Percentiles rank a stretch among this genome's conserved stretches.
Evolutionary conservation across 2,329 filamentous ascomycete species (phyloP).

Genomic region (Rugonectria rugulosa): DNA sequence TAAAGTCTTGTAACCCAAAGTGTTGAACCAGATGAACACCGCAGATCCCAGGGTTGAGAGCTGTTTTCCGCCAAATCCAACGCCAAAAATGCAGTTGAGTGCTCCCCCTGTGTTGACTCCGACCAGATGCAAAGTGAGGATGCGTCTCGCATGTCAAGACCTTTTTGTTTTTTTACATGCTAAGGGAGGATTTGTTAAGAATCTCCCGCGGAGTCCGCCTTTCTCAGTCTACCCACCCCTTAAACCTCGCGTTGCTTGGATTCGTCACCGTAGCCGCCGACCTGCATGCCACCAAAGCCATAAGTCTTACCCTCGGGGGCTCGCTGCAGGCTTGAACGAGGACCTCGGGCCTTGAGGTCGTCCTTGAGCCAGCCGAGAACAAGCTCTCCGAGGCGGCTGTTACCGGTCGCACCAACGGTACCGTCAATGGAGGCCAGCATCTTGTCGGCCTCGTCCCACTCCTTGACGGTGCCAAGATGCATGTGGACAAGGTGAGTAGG

Average conservation of each 20-base stretch:
- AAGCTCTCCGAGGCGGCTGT: slow-evolving; percentile 85
- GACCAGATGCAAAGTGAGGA: slow-evolving; percentile 10
- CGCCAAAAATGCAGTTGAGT: slow-evolving; percentile 44
- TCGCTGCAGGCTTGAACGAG: slow-evolving; percentile 66
- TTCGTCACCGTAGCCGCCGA: slow-evolving; percentile 67
- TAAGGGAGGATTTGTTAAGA: slow-evolving; percentile 32
- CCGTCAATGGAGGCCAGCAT: slow-evolving; percentile 66
- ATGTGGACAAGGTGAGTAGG: slow-evolving; percentile 96
- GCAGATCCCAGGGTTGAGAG: slow-evolving; percentile 44
- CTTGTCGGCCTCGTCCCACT: slow-evolving; percentile 78
- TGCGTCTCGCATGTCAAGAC: background rate
- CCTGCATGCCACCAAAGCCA: slow-evolving; percentile 55
- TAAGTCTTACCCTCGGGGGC: slow-evolving; percentile 72
- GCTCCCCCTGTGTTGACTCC: slow-evolving; percentile 28
- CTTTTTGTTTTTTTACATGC: background rate
- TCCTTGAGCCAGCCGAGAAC: slow-evolving; percentile 87
- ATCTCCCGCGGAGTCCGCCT: slow-evolving; percentile 1
- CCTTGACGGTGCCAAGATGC: slow-evolving; percentile 86
- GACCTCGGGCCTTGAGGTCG: slow-evolving; percentile 81
- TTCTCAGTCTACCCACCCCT: background rate
- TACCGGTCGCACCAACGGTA: slow-evolving; percentile 61
- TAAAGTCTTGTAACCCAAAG: too few species aligned
- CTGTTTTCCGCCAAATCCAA: slow-evolving; percentile 35
- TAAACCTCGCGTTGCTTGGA: slow-evolving; percentile 47
- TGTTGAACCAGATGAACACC: slow-evolving; percentile 41